phyloP scores from a whole-genome alignment of 768 basidiomycete genomes.

The Leccinum barrowsii region DNA sequence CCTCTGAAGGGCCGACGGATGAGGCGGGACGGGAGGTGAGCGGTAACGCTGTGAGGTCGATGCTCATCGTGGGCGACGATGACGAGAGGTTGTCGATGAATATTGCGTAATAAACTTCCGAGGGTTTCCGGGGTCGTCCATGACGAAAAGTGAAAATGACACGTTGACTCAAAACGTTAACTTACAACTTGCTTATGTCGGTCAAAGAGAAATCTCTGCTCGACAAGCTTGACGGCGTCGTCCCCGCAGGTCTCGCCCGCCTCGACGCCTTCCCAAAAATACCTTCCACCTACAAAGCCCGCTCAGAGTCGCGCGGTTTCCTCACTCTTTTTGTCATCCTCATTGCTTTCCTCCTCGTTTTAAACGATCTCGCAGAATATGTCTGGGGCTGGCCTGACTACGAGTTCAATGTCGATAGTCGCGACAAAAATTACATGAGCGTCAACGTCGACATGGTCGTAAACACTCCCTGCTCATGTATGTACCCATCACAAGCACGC shows the following conservation, averaged over 20 bases:
- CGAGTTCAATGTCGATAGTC: slow-evolving; percentile 81
- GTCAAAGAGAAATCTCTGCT: slow-evolving; percentile 39
- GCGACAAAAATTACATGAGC: slow-evolving; percentile 58
- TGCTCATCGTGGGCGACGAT: slow-evolving; percentile 23
- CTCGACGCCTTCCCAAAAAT: slow-evolving; percentile 90
- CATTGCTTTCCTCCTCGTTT: slow-evolving; percentile 67
- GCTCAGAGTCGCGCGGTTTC: slow-evolving; percentile 77
- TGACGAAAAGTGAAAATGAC: slow-evolving; percentile 1
- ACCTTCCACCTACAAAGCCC: slow-evolving; percentile 74
- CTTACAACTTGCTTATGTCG: not conserved
- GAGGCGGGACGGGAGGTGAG: not conserved
- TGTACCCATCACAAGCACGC: slow-evolving; percentile 32
- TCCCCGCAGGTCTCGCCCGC: slow-evolving; percentile 50
- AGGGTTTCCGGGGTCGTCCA: slow-evolving; percentile 15
- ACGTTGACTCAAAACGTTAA: slow-evolving; percentile 5
- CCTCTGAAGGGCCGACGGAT: not conserved
- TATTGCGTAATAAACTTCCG: slow-evolving; percentile 19
- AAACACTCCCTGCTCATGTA: slow-evolving; percentile 90
- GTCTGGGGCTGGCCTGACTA: slow-evolving; percentile 93
- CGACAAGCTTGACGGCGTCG: slow-evolving; percentile 59
- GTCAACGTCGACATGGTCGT: slow-evolving; percentile 92
- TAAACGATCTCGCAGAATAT: slow-evolving; percentile 89
- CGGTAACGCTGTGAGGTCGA: slow-evolving; percentile 10
- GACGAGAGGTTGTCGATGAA: not conserved
- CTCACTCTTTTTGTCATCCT: slow-evolving; percentile 69